phyloP scores from a whole-genome alignment of 139 green algal species.

The Pseudopediastrum boryanum region DNA sequence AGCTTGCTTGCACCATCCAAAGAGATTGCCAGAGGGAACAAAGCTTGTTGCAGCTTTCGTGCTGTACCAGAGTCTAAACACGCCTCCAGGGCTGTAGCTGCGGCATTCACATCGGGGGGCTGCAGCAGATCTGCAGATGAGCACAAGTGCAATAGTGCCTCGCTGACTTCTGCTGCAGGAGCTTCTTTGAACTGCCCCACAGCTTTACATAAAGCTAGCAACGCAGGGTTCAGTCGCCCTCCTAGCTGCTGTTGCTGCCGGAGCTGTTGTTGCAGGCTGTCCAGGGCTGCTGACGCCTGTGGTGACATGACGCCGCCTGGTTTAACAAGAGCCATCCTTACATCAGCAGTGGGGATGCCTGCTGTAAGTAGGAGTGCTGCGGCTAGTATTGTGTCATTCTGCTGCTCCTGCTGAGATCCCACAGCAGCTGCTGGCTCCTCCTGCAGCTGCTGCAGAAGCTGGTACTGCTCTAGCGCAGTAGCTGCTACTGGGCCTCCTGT shows the following conservation, averaged over 20 bases:
- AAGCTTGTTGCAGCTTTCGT: not conserved
- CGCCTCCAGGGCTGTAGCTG: slow-evolving; percentile 2
- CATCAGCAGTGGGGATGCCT: not conserved
- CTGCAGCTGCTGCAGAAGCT: not conserved
- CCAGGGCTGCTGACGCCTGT: not conserved
- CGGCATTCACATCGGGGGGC: not conserved
- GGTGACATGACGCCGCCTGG: not conserved
- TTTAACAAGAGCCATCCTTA: not conserved
- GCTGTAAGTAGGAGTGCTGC: not conserved
- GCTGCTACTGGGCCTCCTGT: not conserved
- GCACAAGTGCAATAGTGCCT: slow-evolving; percentile 7
- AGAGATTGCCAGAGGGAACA: slow-evolving; percentile 4
- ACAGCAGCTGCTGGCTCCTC: not conserved
- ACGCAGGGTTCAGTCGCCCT: no score
- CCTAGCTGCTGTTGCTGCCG: not conserved
- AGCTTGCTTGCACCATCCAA: not conserved
- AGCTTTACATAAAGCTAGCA: not conserved
- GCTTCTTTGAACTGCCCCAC: not conserved
- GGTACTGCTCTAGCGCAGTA: not conserved
- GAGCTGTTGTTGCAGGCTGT: not conserved
- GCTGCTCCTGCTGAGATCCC: not conserved
- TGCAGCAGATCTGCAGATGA: not conserved
- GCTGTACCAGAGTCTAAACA: not conserved
- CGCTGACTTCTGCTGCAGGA: not conserved
- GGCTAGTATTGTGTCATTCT: no score